Percentiles rank a stretch among this genome's conserved stretches.
These are phyloP conservation scores for Astrephomene gubernaculifera DNA, from an alignment of 139 green algal species.

Conservation along the genomic window DNA sequence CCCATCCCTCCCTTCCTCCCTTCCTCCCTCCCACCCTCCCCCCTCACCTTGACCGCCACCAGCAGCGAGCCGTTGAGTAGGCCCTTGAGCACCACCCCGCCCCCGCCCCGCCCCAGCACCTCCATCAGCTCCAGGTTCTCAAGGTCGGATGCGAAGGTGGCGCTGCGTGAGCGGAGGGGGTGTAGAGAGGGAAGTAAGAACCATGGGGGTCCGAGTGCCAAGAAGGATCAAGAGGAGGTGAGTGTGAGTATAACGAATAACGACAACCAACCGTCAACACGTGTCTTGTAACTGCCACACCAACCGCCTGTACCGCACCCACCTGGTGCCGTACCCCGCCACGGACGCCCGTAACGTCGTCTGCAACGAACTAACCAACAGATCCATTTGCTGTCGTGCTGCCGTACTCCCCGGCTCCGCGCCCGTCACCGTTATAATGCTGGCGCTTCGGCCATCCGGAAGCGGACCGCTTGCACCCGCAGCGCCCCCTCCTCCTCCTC, in stretches of 20 bases:
- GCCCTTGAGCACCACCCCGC: constrained; percentile 29
- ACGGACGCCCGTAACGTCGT: neutral
- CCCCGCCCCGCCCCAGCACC: constrained; percentile 20
- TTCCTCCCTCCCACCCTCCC: neutral
- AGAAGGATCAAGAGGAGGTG: no score
- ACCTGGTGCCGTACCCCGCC: no score
- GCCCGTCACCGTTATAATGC: neutral
- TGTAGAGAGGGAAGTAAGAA: no score
- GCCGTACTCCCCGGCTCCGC: neutral
- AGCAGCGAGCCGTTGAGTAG: constrained; percentile 12
- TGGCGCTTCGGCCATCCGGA: neutral
- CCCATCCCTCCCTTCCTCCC: neutral
- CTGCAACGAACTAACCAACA: neutral
- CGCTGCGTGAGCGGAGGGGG: no score
- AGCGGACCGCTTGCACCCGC: no score
- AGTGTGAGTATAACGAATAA: no score
- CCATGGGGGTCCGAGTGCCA: no score
- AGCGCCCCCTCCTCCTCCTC: no score
- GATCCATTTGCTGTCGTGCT: constrained; percentile 15
- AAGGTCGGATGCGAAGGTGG: neutral
- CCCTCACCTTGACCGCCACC: constrained; percentile 24
- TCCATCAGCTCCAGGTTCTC: constrained; percentile 19
- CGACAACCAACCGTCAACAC: no score
- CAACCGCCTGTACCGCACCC: no score
- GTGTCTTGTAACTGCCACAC: no score